Evolutionary conservation across 768 basidiomycete genomes (phyloP), one percentile per base, ranked within the genome.

Genomic region (Lactarius pseudohatsudake): DNA sequence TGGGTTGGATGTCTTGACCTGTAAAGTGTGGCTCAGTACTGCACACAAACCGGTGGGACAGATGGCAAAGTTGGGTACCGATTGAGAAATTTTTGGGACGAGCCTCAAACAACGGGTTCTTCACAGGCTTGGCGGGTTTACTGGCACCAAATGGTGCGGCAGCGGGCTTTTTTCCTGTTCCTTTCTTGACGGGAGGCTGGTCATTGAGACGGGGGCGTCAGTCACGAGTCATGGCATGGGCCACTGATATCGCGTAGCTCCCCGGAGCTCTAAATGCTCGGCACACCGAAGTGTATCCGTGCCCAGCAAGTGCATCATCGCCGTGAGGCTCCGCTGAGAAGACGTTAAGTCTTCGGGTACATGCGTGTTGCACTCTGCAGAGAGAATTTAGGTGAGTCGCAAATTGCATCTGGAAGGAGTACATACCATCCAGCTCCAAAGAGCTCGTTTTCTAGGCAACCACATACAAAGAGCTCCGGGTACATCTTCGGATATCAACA

Each of bases 41-140:
- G 30, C 41, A 7, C 15, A 41, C 61, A 10, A n/a, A 18, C 28
- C 15, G 61, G 32, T 18, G 5, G 63, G 64, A 36, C 54, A 9
- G n/a, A 64, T 20, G 28, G 40, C 28, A 20, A 11, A 36, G 53
- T 20, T 4, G 76, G 85, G 11, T 69, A 97, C 96, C 96, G 68
- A 98, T 96, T 76, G 93, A 94, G 77, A 96, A 98, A 84, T 95
- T 96, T 79, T 90, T 92, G 73, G 94, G 86, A 68, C 77, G 82
- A 63, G 94, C 77, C 83, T 98, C 95, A 78, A 98, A 97, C 72
- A 98, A 87, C 73, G 96, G 96, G 84, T 98, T 98, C 83, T 96
- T 96, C 78, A 87, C 87, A 43, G 78, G 74, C 81, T 94, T 93
- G 71, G 83, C 76, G 41, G 81, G 69, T 80, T 92, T 92, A 83